Base-by-base conservation (phyloP, 2,329 filamentous ascomycete genomes). In the Cryphonectria nitschkei region DNA sequence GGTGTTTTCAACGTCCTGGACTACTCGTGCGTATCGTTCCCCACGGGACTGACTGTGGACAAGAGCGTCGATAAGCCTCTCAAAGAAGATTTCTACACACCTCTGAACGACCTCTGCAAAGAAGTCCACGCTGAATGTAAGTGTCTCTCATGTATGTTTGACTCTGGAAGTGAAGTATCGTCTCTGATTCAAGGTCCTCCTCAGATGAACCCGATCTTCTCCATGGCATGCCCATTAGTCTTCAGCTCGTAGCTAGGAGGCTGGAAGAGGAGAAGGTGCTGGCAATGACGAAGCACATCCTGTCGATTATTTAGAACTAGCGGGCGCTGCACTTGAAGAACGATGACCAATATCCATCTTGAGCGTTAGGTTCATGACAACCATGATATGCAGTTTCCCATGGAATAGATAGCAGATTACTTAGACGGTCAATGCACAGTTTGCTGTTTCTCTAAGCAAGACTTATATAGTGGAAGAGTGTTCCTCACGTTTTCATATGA, bases 1-100 rank as follows among this genome's bases (percentile, higher is more conserved):
- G 84, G 84, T 3, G 84, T 86, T 0, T 86, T 78, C 75, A 86
- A 86, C 63, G 79, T 86, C 0, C 74, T 86, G 1, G 84, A 86
- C 75, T 85, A 86, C 70, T 78, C 84, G 0, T 80, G 80, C 67
- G 78, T 86, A 0, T 85, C 84, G 0, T 86, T 86, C 70, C 81
- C 84, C 0, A 83, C 83, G 0, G 82, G 83, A 0, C 14, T 84
- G 16, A 73, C 39, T 0, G 84, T 81, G 0, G 82, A 86, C 68
- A 80, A 81, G 69, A 73, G 74, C 1, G 65, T 83, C 9, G 84
- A 86, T 64, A 67, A 74, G 19, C 68, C 75, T 3, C 68, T 77
- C 0, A 77, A 75, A 2, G 69, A 78, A 1, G 65, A 67, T 0
- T 34, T 6, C 1, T 82, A 82, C 11, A 68, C 76, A 68, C 80